A percentile compares a stretch with the other conserved stretches of the same genome.
Conservation (phyloP, 306 rosid genomes). For the Crotalaria pallida region DNA sequence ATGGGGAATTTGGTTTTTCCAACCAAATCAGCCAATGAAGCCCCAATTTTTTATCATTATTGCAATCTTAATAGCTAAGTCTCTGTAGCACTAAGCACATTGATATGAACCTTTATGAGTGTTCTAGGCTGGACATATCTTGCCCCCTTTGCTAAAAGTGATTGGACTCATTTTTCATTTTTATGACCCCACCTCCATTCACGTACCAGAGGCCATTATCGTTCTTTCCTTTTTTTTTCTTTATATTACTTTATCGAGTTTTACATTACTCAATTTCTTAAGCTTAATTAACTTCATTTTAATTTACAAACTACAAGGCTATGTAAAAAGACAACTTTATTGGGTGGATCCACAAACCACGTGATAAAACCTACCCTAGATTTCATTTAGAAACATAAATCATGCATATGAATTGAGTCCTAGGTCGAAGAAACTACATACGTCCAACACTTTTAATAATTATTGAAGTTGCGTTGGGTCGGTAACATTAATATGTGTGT, state of each 20-base stretch:
- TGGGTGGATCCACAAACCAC: slow-evolving; percentile 9
- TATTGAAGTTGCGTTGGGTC: not conserved
- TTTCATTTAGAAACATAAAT: not conserved
- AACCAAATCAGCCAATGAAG: slow-evolving; percentile 10
- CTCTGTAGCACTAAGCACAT: slow-evolving; percentile 22
- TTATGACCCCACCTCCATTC: slow-evolving; percentile 22
- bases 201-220: not conserved
- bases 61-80: slow-evolving; percentile 62
- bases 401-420: not conserved
- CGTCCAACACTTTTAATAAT: not conserved
- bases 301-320: not conserved
- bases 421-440: not conserved
- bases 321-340: not conserved
- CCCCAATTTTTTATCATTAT: slow-evolving; percentile 27
- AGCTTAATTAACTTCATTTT: not conserved
- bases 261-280: not conserved
- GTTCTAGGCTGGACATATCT: slow-evolving; percentile 55
- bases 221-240: not conserved
- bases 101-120: slow-evolving; percentile 29
- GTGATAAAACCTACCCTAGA: not conserved
- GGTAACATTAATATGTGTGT: not conserved
- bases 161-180: slow-evolving; percentile 33
- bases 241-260: not conserved
- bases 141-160: slow-evolving; percentile 38
- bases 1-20: slow-evolving; percentile 12